Percentiles rank a stretch among this genome's conserved stretches.
Conservation (phyloP, 441 rosid genomes). For the Adansonia grandidieri region DNA sequence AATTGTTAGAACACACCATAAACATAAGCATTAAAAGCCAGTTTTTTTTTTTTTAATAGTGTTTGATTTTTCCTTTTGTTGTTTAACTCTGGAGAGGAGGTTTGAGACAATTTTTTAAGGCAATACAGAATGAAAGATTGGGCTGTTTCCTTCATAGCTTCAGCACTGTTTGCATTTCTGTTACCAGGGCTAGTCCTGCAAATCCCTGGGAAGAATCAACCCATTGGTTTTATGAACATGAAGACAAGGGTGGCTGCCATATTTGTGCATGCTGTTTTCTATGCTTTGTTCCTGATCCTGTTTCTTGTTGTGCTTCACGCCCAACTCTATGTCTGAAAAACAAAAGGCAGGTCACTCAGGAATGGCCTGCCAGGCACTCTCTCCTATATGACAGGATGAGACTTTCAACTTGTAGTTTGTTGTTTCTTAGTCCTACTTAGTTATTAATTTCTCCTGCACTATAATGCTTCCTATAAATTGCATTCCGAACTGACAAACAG, state of each 20-base stretch:
- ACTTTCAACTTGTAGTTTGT: neutral
- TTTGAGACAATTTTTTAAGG: constrained; percentile 1
- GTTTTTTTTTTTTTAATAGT: neutral
- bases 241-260: constrained; percentile 75
- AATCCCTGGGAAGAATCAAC: constrained; percentile 67
- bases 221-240: constrained; percentile 80
- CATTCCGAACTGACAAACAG: neutral
- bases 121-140: constrained; percentile 61
- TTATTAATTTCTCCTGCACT: neutral
- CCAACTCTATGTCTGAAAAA: constrained; percentile 57
- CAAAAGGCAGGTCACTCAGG: neutral
- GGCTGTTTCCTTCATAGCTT: constrained; percentile 84
- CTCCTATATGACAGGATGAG: neutral
- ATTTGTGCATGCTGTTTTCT: constrained; percentile 70
- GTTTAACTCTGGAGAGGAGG: neutral
- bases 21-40: constrained; percentile 15
- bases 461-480: neutral
- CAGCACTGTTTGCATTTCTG: constrained; percentile 77
- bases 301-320: constrained; percentile 65
- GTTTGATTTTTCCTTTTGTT: constrained; percentile 1
- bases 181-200: constrained; percentile 69
- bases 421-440: neutral
- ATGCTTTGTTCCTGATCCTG: constrained; percentile 70
- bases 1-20: constrained; percentile 10
- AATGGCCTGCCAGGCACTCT: neutral